Conservation (phyloP, 257 asterid genomes). For the Solanum infundibuliforme region DNA sequence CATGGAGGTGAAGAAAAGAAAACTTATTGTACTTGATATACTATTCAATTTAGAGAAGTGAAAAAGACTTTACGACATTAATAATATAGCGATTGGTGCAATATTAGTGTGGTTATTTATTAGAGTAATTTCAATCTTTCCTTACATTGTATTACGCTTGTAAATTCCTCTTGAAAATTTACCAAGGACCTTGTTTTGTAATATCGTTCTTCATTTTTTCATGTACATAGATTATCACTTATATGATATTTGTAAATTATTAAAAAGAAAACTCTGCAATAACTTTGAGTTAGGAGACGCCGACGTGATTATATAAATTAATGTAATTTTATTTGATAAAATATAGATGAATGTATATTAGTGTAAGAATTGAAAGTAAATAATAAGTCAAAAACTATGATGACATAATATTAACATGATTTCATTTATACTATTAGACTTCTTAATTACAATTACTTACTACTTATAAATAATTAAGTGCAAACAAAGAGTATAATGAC, state of each 20-base stretch:
- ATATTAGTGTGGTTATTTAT: not conserved
- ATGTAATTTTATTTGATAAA: too few species aligned
- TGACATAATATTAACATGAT: not conserved
- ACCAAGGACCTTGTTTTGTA: too few species aligned
- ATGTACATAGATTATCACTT: too few species aligned
- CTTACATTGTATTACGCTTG: too few species aligned
- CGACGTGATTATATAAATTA: not conserved
- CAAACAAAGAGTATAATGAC: too few species aligned
- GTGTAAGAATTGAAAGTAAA: not conserved
- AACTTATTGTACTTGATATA: not conserved
- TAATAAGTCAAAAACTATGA: not conserved
- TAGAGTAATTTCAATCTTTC: not conserved
- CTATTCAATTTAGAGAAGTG: not conserved
- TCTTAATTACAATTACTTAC: too few species aligned
- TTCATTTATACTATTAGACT: not conserved
- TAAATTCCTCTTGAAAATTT: too few species aligned
- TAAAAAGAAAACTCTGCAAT: not conserved
- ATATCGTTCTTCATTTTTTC: too few species aligned
- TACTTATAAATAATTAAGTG: too few species aligned
- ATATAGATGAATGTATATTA: too few species aligned
- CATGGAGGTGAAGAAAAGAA: too few species aligned
- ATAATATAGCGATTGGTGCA: not conserved
- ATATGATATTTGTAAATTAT: too few species aligned
- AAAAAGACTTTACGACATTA: not conserved
- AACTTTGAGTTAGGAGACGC: not conserved